Percentiles rank a stretch among this genome's conserved stretches.
Evolutionary conservation across 192 early-diverging fungal species (phyloP).

Genomic region (Lobosporangium transversale): DNA sequence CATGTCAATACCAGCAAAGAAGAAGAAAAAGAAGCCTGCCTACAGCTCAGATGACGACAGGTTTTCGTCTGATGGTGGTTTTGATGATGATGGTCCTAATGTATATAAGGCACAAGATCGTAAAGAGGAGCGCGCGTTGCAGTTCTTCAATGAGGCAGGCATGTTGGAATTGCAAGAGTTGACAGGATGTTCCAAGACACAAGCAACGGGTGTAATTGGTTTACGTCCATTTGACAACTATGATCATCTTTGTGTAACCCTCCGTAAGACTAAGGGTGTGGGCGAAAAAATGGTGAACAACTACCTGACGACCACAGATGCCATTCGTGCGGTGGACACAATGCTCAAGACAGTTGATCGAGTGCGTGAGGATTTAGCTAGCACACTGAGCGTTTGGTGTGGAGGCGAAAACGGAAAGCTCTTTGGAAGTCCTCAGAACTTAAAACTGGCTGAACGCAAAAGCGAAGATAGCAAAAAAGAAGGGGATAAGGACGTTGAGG

Average conservation of each 20-base stretch:
- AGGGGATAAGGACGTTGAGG: slow-evolving; percentile 4
- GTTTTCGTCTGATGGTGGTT: slow-evolving; percentile 21
- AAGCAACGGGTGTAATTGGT: slow-evolving; percentile 61
- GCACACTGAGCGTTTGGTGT: slow-evolving; percentile 62
- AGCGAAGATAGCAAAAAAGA: neutral
- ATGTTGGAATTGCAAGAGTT: slow-evolving; percentile 28
- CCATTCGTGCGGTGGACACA: slow-evolving; percentile 69
- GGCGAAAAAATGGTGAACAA: slow-evolving; percentile 59
- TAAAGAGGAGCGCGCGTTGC: slow-evolving; percentile 33
- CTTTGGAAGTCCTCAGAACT: slow-evolving; percentile 25
- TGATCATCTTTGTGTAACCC: slow-evolving; percentile 58
- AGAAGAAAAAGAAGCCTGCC: slow-evolving; percentile 1
- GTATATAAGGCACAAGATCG: slow-evolving; percentile 13
- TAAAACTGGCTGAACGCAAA: neutral
- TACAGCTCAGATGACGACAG: slow-evolving; percentile 15
- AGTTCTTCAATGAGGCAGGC: slow-evolving; percentile 40
- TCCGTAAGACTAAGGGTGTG: slow-evolving; percentile 65
- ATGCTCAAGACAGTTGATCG: slow-evolving; percentile 68
- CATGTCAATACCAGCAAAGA: neutral
- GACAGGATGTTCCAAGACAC: slow-evolving; percentile 44
- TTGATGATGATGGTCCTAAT: slow-evolving; percentile 15
- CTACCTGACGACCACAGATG: slow-evolving; percentile 67
- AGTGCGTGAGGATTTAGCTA: slow-evolving; percentile 61
- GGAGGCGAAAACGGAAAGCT: slow-evolving; percentile 32
- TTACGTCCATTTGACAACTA: slow-evolving; percentile 69